Base-by-base conservation (phyloP, 805 yeast genomes). In the Nakazawaea wickerhamii region DNA sequence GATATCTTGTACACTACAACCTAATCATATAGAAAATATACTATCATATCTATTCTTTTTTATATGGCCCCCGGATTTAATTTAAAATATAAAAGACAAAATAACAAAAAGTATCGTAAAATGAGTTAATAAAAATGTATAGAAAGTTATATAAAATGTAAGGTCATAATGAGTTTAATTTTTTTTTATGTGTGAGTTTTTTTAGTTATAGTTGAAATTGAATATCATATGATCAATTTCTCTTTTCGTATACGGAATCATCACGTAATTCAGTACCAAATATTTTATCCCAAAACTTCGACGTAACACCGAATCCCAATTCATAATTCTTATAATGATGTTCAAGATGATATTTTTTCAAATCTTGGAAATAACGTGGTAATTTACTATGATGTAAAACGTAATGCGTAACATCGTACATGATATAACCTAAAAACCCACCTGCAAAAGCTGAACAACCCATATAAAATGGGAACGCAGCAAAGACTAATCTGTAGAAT, bases 241-340 rank as follows among this genome's bases (percentile, higher is more conserved):
- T 61, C 61, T 71, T 75, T 55, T 71, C 61, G 49, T 56, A 70
- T 35, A 78, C 71, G 38, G 55, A 60, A 32, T 63, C 64, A 18
- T 67, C 67, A 35, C 75, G 71, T 55, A 88, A 69, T 50, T 79
- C 82, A 31, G 98, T 91, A 45, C 84, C 86, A 61, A 93, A 93
- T 9, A 93, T 86, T 21, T 66, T 74, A 63, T 93, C 99, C 99
- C 99, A 93, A 65, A 87, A 87, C 65, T 77, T 80, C 48, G 89
- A 76, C 23, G 98, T 88, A 49, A 93, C 98, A 52, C 99, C 99
- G 54, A 90, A 93, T 1, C 98, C 99, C 53, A 90, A 68, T 64
- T 95, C 95, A 64, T 87, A 93, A 65, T 93, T 91, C 70, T 91
- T 90, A 71, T 93, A 93, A 61, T 93, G 99, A 64, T 93, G 99